Evolutionary conservation across 1,139 yeast genomes (phyloP).

Genomic region (Suhomyces coccinellae): DNA sequence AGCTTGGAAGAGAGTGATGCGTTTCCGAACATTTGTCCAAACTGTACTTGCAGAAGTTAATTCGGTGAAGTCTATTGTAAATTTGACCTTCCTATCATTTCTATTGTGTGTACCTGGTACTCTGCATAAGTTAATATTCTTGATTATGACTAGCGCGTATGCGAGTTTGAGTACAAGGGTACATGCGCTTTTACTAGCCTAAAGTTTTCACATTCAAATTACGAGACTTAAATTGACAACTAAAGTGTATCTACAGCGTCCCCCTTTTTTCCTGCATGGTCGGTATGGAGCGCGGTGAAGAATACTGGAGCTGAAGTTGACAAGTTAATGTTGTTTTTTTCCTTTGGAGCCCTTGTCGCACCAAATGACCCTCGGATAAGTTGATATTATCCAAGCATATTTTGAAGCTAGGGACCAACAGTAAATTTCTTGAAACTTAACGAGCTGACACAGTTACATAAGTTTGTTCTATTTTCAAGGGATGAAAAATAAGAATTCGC

Average conservation of each 20-base stretch:
- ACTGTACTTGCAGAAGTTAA: too few species aligned
- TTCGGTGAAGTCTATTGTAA: too few species aligned
- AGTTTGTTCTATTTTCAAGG: slow-evolving; percentile 2
- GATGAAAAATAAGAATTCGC: slow-evolving; percentile 2
- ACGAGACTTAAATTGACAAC: slow-evolving; percentile 1
- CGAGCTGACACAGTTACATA: neutral
- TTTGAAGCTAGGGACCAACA: too few species aligned
- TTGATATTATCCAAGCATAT: too few species aligned
- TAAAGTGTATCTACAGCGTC: neutral
- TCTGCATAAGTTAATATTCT: neutral
- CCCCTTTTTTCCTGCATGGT: slow-evolving; percentile 1
- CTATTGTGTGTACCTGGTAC: too few species aligned
- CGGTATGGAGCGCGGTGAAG: neutral
- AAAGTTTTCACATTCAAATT: slow-evolving; percentile 1
- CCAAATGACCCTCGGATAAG: neutral
- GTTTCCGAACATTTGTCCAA: neutral
- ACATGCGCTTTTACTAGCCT: slow-evolving; percentile 1
- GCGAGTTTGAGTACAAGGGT: neutral
- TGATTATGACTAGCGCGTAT: neutral
- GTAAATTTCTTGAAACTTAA: too few species aligned
- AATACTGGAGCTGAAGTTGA: neutral
- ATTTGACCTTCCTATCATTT: too few species aligned
- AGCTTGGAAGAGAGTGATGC: too few species aligned
- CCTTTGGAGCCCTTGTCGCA: neutral
- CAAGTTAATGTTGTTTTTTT: neutral